phyloP scores from a whole-genome alignment of 192 early-diverging fungal species.

The Entomortierella beljakovae region DNA sequence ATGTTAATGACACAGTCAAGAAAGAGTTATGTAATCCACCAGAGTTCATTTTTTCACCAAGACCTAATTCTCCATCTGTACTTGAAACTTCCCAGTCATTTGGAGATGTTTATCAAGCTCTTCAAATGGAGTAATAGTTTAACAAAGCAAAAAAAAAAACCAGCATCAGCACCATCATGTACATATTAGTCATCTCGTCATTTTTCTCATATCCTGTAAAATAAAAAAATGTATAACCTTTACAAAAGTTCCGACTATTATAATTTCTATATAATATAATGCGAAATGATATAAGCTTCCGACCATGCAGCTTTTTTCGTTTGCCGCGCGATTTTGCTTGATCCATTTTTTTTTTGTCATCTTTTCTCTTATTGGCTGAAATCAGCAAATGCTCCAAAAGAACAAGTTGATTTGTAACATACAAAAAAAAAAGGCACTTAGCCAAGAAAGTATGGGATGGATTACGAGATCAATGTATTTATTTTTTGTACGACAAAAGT shows the following conservation, averaged over 20 bases:
- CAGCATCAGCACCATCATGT: neutral
- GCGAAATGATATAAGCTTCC: too few species aligned
- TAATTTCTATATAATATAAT: too few species aligned
- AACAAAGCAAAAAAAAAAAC: neutral
- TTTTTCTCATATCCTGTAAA: neutral
- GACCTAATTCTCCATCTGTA: slow-evolving; percentile 31
- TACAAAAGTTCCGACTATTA: too few species aligned
- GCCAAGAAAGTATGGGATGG: too few species aligned
- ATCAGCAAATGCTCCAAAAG: too few species aligned
- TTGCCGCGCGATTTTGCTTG: too few species aligned
- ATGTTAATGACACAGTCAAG: neutral
- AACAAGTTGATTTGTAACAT: too few species aligned
- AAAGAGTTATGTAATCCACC: neutral
- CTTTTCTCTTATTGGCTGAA: too few species aligned
- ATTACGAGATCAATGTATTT: neutral
- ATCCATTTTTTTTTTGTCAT: too few species aligned
- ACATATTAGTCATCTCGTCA: neutral
- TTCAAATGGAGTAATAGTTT: slow-evolving; percentile 29
- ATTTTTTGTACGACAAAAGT: neutral
- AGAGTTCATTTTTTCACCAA: slow-evolving; percentile 44
- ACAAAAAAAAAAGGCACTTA: too few species aligned
- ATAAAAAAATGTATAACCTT: neutral
- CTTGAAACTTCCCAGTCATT: slow-evolving; percentile 22
- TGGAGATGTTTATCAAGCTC: slow-evolving; percentile 38
- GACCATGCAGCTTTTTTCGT: too few species aligned